Percentiles rank a stretch among this genome's conserved stretches.
These are phyloP conservation scores for Allodekkera sacchari DNA, from an alignment of 805 yeast species.

Conservation along the genomic window DNA sequence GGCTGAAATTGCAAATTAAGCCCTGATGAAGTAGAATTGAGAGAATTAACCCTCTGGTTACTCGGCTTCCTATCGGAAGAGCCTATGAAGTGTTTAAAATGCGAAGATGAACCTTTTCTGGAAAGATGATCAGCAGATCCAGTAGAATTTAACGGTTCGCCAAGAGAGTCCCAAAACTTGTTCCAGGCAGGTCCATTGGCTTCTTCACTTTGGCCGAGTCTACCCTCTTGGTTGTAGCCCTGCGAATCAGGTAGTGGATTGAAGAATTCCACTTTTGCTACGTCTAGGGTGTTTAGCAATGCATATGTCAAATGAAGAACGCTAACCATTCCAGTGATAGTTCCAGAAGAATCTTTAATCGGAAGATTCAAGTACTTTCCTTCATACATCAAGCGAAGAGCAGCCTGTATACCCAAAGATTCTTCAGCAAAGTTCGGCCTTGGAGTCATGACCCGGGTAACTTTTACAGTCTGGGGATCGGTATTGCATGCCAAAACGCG, in stretches of 20 bases:
- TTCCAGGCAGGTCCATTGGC: conserved; percentile 26
- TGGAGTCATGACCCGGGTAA: conserved; percentile 36
- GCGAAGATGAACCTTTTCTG: conserved; percentile 13
- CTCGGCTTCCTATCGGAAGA: background rate
- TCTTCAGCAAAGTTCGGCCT: conserved; percentile 38
- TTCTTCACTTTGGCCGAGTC: conserved; percentile 5
- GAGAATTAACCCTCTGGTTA: background rate
- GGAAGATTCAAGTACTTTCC: conserved; percentile 39
- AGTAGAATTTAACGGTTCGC: conserved; percentile 20
- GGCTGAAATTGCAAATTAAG: background rate
- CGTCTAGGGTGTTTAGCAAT: conserved; percentile 28
- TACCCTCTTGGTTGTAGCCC: background rate
- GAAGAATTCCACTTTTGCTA: conserved; percentile 15
- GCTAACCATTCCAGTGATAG: conserved; percentile 33
- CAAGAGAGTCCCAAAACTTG: conserved; percentile 24
- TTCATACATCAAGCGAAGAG: conserved; percentile 37
- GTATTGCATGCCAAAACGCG: conserved; percentile 30
- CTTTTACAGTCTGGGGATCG: conserved; percentile 29
- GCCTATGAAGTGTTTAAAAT: conserved; percentile 1
- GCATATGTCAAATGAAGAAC: conserved; percentile 36
- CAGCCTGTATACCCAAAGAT: conserved; percentile 31
- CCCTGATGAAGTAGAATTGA: background rate
- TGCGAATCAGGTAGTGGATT: conserved; percentile 6
- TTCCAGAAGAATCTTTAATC: conserved; percentile 22
- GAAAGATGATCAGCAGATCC: conserved; percentile 17